Conservation (phyloP, 2,329 filamentous ascomycete genomes). For the Onygenales sp. region DNA sequence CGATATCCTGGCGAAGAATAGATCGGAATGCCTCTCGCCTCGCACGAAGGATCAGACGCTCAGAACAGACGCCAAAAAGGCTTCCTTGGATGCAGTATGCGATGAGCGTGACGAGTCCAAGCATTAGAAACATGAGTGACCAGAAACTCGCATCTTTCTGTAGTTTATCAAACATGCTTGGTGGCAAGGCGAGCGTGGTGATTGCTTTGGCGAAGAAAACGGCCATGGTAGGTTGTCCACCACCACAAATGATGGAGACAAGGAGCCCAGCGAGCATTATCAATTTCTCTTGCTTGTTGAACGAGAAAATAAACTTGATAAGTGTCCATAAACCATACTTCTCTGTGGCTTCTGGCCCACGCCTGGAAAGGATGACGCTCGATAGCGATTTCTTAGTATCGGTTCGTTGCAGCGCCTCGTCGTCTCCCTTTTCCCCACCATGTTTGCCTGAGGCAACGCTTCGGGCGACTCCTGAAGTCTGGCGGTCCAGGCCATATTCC, state of each 20-base stretch:
- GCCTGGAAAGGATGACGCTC: slow-evolving; percentile 57
- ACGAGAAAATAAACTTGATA: slow-evolving; percentile 67
- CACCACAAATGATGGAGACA: slow-evolving; percentile 68
- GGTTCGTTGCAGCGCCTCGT: slow-evolving; percentile 29
- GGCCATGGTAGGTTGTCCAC: slow-evolving; percentile 65
- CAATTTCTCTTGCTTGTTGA: slow-evolving; percentile 64
- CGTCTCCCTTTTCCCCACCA: slow-evolving; percentile 23
- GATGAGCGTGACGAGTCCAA: slow-evolving; percentile 64
- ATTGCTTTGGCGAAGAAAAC: slow-evolving; percentile 89
- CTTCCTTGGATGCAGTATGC: slow-evolving; percentile 60
- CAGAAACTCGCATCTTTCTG: slow-evolving; percentile 71
- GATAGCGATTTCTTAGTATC: slow-evolving; percentile 51
- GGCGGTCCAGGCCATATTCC: slow-evolving; percentile 7
- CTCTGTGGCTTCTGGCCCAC: slow-evolving; percentile 38
- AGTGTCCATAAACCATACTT: slow-evolving; percentile 66
- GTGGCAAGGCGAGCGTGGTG: slow-evolving; percentile 54
- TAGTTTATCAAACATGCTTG: slow-evolving; percentile 45
- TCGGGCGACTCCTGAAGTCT: slow-evolving; percentile 4
- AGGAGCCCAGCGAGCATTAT: slow-evolving; percentile 65
- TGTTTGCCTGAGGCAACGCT: slow-evolving; percentile 12
- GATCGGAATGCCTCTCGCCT: slow-evolving; percentile 73
- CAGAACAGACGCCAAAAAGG: slow-evolving; percentile 76
- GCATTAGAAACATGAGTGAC: slow-evolving; percentile 79
- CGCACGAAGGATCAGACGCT: slow-evolving; percentile 72
- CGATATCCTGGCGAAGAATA: slow-evolving; percentile 85